Evolutionary conservation across 2,329 filamentous ascomycete genomes (phyloP).

Genomic region (Calonectria pteridis): DNA sequence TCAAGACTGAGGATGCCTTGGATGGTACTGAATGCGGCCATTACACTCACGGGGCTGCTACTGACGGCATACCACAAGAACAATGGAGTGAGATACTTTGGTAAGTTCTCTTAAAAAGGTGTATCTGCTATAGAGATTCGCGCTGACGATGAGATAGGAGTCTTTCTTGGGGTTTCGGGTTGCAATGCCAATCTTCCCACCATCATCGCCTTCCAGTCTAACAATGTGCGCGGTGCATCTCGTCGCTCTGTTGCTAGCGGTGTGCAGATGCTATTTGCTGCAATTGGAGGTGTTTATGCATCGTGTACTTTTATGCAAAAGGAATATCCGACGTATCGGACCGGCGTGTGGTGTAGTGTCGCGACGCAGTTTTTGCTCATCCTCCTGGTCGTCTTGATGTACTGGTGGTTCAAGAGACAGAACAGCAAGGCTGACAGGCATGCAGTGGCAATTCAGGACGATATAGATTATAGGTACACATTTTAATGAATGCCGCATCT

Average conservation of each 20-base stretch:
- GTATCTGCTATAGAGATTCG: too few relatives aligned
- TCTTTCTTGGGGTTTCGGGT: slow-evolving; percentile 33
- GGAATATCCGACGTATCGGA: slow-evolving; percentile 45
- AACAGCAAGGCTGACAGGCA: slow-evolving; percentile 27
- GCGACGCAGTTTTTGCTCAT: slow-evolving; percentile 38
- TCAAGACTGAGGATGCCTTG: slow-evolving; percentile 45
- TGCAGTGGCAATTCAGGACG: slow-evolving; percentile 31
- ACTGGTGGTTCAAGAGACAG: slow-evolving; percentile 27
- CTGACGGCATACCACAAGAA: slow-evolving; percentile 33
- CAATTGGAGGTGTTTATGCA: slow-evolving; percentile 48
- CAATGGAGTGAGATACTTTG: slow-evolving; percentile 47
- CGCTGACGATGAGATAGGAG: neutral
- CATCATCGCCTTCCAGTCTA: slow-evolving; percentile 40
- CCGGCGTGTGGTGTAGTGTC: slow-evolving; percentile 44
- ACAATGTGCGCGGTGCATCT: slow-evolving; percentile 49
- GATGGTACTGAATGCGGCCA: slow-evolving; percentile 37
- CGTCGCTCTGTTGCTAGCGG: slow-evolving; percentile 45
- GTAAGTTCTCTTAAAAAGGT: neutral
- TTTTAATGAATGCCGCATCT: slow-evolving; percentile 3
- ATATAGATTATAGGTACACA: slow-evolving; percentile 27
- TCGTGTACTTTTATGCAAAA: slow-evolving; percentile 48
- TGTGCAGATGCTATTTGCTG: slow-evolving; percentile 48
- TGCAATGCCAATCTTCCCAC: slow-evolving; percentile 31
- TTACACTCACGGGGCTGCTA: slow-evolving; percentile 31
- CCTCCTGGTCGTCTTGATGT: slow-evolving; percentile 24